Conservation (phyloP, 2,329 filamentous ascomycete species). For the Colletotrichum sansevieriae region DNA sequence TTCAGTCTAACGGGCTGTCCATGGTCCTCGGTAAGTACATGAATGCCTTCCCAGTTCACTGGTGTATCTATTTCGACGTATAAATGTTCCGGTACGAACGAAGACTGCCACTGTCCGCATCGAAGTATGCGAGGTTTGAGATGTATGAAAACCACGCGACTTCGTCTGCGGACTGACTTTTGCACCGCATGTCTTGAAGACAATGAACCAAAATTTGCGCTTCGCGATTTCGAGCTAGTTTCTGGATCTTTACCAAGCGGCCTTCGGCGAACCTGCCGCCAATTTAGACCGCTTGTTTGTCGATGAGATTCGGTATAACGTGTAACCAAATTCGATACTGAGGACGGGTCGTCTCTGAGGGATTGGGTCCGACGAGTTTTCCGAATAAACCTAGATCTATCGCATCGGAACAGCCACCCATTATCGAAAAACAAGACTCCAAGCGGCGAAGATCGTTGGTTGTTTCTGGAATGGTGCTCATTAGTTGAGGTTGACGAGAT, state of each 20-base stretch:
- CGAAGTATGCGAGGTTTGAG: too few relatives aligned
- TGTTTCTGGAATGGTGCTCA: conserved; percentile 5
- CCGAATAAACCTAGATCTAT: not conserved
- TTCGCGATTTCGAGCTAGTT: too few relatives aligned
- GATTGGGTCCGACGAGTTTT: not conserved
- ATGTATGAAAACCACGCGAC: too few relatives aligned
- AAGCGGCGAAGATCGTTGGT: conserved; percentile 3
- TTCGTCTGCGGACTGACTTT: too few relatives aligned
- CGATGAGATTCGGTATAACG: too few relatives aligned
- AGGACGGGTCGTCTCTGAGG: not conserved
- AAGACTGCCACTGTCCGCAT: too few relatives aligned
- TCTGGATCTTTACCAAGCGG: not conserved
- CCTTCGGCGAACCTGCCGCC: not conserved
- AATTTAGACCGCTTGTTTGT: not conserved
- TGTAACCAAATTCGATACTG: not conserved
- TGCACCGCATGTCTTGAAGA: too few relatives aligned
- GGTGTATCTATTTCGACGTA: too few relatives aligned
- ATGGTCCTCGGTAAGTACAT: too few relatives aligned
- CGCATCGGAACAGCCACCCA: not conserved
- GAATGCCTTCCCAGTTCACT: too few relatives aligned
- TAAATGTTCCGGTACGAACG: too few relatives aligned
- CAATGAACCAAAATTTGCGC: too few relatives aligned
- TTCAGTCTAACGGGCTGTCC: not conserved
- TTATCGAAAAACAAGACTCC: not conserved
- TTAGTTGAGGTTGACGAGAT: conserved; percentile 5